Percentiles rank a stretch among this genome's conserved stretches.
Evolutionary conservation across 257 asterid genomes (phyloP).

Genomic region (Solanum bulbocastanum): DNA sequence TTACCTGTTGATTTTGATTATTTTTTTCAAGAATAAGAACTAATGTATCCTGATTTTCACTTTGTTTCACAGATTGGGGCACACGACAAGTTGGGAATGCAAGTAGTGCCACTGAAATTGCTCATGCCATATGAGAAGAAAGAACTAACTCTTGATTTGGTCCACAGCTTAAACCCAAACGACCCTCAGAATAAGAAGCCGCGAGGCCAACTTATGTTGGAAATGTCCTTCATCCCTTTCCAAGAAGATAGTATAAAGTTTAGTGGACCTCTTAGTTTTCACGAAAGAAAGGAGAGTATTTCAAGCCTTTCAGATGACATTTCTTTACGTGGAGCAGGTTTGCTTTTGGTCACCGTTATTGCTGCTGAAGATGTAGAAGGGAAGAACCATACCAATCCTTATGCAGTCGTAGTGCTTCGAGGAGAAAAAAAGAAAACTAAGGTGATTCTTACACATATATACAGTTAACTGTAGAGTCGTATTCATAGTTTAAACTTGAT

Average conservation of each 20-base stretch:
- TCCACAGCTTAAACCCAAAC: conserved; percentile 39
- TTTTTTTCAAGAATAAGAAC: neutral
- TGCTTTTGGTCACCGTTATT: conserved; percentile 45
- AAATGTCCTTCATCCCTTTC: conserved; percentile 57
- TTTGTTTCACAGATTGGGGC: conserved; percentile 44
- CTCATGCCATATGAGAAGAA: conserved; percentile 50
- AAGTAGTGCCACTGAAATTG: conserved; percentile 38
- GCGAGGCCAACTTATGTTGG: conserved; percentile 41
- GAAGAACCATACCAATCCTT: conserved; percentile 50
- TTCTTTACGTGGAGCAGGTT: conserved; percentile 46
- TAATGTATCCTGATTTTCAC: neutral
- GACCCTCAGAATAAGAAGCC: conserved; percentile 51
- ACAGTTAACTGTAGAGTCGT: neutral
- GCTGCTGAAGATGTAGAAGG: conserved; percentile 68
- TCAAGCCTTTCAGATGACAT: conserved; percentile 10
- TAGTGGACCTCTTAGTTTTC: conserved; percentile 4
- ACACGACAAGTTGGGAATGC: conserved; percentile 87
- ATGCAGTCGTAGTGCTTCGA: conserved; percentile 36
- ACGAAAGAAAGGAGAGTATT: conserved; percentile 9
- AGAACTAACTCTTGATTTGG: conserved; percentile 37
- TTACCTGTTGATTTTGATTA: neutral
- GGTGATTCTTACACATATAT: conserved; percentile 23
- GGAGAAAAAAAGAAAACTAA: conserved; percentile 63
- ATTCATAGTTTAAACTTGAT: neutral
- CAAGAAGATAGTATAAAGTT: conserved; percentile 47